Evolutionary conservation across 2,329 filamentous ascomycete genomes (phyloP).

Genomic region (Elsinoe batatas): DNA sequence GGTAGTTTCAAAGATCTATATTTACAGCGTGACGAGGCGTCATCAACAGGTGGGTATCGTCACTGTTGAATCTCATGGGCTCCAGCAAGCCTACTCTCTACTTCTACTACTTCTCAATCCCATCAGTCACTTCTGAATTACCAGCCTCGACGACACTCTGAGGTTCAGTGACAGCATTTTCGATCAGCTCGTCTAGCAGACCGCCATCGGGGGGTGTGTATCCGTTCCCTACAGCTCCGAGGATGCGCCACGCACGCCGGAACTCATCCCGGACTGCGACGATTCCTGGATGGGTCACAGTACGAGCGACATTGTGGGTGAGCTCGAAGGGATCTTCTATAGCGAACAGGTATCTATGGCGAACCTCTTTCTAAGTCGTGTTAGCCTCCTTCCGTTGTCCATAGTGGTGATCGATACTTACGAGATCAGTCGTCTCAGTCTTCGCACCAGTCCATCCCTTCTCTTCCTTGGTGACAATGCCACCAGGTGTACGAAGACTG

Average conservation of each 20-base stretch:
- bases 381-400: neutral
- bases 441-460: slow-evolving; percentile 85
- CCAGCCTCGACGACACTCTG: no score
- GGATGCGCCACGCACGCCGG: slow-evolving; percentile 65
- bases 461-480: slow-evolving; percentile 60
- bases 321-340: slow-evolving; percentile 89
- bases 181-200: slow-evolving; percentile 22
- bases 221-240: slow-evolving; percentile 43
- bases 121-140: no score
- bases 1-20: no score
- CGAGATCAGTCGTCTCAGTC: slow-evolving; percentile 49
- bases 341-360: slow-evolving; percentile 73
- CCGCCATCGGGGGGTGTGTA: slow-evolving; percentile 18
- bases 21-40: no score
- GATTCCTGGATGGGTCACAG: slow-evolving; percentile 74
- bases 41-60: no score
- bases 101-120: no score
- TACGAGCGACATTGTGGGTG: slow-evolving; percentile 79
- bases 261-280: slow-evolving; percentile 78
- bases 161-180: slow-evolving; percentile 2
- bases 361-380: slow-evolving; percentile 50
- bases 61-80: no score
- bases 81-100: no score
- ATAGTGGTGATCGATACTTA: slow-evolving; percentile 16
- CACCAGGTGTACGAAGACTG: slow-evolving; percentile 61